These are phyloP conservation scores for Castanospermum australe DNA, from an alignment of 306 rosid species.

Conservation along the genomic window DNA sequence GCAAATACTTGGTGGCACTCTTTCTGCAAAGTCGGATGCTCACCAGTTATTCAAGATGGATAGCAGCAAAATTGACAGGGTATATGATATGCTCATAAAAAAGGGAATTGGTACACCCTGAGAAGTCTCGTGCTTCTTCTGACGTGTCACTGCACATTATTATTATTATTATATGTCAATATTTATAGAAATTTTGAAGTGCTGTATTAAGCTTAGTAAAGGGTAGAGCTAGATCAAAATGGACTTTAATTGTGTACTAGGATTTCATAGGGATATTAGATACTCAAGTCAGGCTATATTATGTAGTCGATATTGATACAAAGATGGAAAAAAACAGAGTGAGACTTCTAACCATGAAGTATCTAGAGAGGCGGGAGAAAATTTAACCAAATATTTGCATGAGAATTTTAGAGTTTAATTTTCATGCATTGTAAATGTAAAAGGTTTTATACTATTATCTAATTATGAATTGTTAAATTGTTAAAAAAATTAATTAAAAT, in stretches of 20 bases:
- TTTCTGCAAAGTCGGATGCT: conserved; percentile 69
- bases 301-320: background rate
- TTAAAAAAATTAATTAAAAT: no score
- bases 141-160: background rate
- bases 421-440: no score
- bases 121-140: background rate
- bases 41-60: conserved; percentile 80
- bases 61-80: conserved; percentile 62
- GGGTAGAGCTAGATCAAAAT: no score
- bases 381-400: no score
- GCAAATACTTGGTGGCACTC: conserved; percentile 57
- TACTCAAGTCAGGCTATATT: background rate
- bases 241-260: no score
- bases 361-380: no score
- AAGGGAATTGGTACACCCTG: conserved; percentile 80
- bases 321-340: background rate
- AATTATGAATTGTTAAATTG: no score
- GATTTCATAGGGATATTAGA: no score
- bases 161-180: background rate
- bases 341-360: no score
- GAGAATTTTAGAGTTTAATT: no score
- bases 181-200: conserved; percentile 11
- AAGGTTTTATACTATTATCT: no score
- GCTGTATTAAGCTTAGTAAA: conserved; percentile 20
- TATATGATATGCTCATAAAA: conserved; percentile 82